Evolutionary conservation across 306 rosid genomes (phyloP).

Genomic region (Citrullus mucosospermus): DNA sequence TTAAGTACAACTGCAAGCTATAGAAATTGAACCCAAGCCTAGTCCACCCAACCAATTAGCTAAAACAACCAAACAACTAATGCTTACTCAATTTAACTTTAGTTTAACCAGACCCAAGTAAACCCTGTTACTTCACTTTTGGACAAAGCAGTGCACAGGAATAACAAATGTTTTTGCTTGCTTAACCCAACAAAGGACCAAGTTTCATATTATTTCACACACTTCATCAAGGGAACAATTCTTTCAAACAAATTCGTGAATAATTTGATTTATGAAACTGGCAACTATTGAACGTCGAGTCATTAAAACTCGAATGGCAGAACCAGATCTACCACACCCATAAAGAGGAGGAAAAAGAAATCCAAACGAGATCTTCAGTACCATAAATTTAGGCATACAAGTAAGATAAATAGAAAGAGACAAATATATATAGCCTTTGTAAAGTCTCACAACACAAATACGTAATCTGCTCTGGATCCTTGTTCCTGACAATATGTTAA

Average conservation of each 20-base stretch:
- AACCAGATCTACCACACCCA: not conserved
- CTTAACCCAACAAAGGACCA: not conserved
- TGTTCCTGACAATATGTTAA: conserved; percentile 6
- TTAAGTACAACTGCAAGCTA: not conserved
- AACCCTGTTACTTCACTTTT: not conserved
- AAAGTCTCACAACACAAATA: not conserved
- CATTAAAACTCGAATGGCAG: not conserved
- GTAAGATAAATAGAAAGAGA: conserved; percentile 9
- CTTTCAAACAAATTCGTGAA: not conserved
- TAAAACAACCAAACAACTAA: not conserved
- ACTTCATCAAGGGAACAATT: not conserved
- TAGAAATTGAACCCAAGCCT: not conserved
- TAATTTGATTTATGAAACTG: not conserved
- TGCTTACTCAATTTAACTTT: not conserved
- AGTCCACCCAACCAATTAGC: not conserved
- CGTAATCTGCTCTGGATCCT: not conserved
- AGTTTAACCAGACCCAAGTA: not conserved
- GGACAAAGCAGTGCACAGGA: not conserved
- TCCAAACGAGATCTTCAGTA: not conserved
- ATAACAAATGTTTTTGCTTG: not conserved
- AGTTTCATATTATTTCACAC: not conserved
- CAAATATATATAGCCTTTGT: conserved; percentile 4
- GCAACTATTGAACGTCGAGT: not conserved
- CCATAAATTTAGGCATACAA: not conserved
- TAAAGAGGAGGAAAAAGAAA: not conserved